Evolutionary conservation across 2,329 filamentous ascomycete species (phyloP), one percentile per base, ranked within the genome.

Genomic region (Bipolaris sorokiniana): DNA sequence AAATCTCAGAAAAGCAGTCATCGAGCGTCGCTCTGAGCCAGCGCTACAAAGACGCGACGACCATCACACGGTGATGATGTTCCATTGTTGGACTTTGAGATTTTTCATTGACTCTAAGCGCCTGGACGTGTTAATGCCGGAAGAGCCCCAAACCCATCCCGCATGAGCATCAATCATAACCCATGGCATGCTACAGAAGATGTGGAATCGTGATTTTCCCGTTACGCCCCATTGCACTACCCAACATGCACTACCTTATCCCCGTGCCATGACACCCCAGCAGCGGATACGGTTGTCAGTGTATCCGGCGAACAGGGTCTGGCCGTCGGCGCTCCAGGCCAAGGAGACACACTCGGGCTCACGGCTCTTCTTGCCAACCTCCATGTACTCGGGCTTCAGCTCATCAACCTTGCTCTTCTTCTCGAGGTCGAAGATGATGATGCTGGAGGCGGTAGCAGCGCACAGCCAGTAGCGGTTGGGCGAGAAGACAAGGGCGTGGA

Each of bases 401-500:
- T 98, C 95, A 77, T 98, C 94, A 79, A 98, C 94, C 90, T 97
- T 98, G 90, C 90, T 96, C 93, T 99, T 99, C 93, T 99, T 99
- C 92, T 99, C 95, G 73, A 99, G 89, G 79, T 99, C 95, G 85
- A 99, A 99, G 88, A 99, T 98, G 88, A 97, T 97, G 88, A 99
- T 98, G 88, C 88, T 92, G 84, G 88, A 91, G 79, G 92, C 87
- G 67, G 95, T 99, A 80, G 95, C 95, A 79, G 95, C 95, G 88
- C 95, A 99, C 74, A 99, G 90, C 95, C 95, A 99, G 92, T 99
- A 99, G 82, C 95, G 90, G 92, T 99, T 99, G 79, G 95, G 95
- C 68, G 95, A 98, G 91, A 99, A 99, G 82, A 98, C 95, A 72
- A 99, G 94, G 74, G 95, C 94, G 86, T 99, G 95, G 87, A 99